Evolutionary conservation across 1,139 yeast species (phyloP), one percentile per base, ranked within the genome.

Genomic region (Suhomyces bokatorum): DNA sequence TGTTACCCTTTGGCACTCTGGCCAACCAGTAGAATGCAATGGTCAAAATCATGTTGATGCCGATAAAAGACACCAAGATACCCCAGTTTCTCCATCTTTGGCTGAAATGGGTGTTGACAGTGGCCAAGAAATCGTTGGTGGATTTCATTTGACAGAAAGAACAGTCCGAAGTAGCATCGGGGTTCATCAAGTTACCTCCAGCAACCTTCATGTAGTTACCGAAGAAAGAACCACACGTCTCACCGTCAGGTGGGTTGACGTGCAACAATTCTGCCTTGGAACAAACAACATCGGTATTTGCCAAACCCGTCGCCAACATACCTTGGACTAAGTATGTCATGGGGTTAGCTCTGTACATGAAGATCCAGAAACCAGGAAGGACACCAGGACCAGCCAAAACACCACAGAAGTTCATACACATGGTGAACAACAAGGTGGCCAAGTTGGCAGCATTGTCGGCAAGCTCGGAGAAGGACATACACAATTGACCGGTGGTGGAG

Each of bases 361-460:
- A 88, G 42, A 70, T 70, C 77, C 77, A 72, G 62, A 70, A 69
- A 4, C 71, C 63, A 26, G 72, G 72, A 67, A 86, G 66, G 13
- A 67, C 69, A n/a, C 67, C 60, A 27, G 84, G 80, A 30, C 83
- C 75, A 12, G 80, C 86, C 64, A 88, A 68, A 36, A 86, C 95
- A 78, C 96, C 96, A 69, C 93, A 84, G 80, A 88, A 87, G 45
- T 81, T 77, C 63, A 87, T 70, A 50, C 84, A 74, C 75, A 86
- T 66, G 15, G 90, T 78, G 65, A 84, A 85, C 57, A 84, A 59
- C 63, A 86, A 62, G 28, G 79, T 72, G 3, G 84, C 81, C 48
- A 84, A 56, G 58, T 85, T 84, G 49, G 88, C 91, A 40, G 93
- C 95, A 47, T 86, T 81, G 41, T 83, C 87, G n/a, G 81, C 83